phyloP scores from a whole-genome alignment of 2,329 filamentous ascomycete genomes.

The Xylariaceae sp. region DNA sequence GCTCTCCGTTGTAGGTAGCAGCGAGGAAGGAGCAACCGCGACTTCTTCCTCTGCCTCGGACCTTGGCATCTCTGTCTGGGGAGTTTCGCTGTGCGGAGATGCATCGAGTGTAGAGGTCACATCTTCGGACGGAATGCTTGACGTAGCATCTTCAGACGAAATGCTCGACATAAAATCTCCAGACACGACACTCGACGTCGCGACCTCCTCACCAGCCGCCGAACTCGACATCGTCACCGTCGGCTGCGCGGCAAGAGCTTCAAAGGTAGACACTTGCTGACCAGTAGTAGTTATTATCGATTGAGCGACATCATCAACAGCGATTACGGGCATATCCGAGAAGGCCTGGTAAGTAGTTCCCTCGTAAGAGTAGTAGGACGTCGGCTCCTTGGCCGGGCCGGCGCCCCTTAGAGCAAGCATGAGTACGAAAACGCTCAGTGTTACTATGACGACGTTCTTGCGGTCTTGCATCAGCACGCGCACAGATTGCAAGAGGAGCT shows the following conservation, averaged over 20 bases:
- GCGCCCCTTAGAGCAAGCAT: conserved; percentile 40
- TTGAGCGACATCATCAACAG: conserved; percentile 15
- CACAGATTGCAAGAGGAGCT: conserved; percentile 49
- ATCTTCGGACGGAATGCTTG: too few species aligned
- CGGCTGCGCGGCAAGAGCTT: conserved; percentile 5
- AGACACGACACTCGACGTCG: background rate
- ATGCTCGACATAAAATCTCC: conserved; percentile 1
- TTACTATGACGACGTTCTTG: conserved; percentile 53
- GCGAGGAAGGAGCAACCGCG: background rate
- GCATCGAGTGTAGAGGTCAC: too few species aligned
- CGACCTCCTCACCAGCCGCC: background rate
- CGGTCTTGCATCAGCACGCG: conserved; percentile 51
- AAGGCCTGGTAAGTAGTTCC: conserved; percentile 24
- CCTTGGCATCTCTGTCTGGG: too few species aligned
- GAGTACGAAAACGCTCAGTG: conserved; percentile 49
- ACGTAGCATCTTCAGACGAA: too few species aligned
- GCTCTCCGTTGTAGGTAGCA: background rate
- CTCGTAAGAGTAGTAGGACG: conserved; percentile 29
- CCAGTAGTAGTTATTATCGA: conserved; percentile 3
- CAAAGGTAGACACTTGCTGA: conserved; percentile 8
- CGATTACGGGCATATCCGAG: conserved; percentile 20
- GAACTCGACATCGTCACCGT: conserved; percentile 3
- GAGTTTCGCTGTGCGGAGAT: background rate
- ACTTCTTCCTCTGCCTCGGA: too few species aligned
- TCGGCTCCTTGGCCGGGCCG: too few species aligned